A percentile compares a stretch with the other conserved stretches of the same genome.
Conservation (phyloP, 2,329 filamentous ascomycete genomes). For the Coniochaeta prunicola region DNA sequence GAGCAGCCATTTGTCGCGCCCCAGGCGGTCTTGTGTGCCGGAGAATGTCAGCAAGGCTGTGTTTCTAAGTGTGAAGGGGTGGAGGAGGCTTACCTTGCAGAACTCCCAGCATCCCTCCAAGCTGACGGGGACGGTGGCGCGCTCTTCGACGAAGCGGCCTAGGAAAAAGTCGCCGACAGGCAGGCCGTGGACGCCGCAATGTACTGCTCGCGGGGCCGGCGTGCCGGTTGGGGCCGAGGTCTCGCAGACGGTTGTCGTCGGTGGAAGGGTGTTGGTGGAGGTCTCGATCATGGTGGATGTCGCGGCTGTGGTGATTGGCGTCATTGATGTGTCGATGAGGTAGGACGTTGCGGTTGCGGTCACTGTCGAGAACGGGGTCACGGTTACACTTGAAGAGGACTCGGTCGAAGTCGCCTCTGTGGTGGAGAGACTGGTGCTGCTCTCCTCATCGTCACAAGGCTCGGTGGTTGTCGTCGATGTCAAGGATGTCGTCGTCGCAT, state of each 20-base stretch:
- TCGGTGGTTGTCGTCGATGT: background rate
- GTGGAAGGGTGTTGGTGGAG: conserved; percentile 20
- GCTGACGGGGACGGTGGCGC: conserved; percentile 22
- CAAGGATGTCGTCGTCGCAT: background rate
- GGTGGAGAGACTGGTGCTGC: background rate
- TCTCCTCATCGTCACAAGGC: background rate
- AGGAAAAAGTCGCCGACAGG: conserved; percentile 28
- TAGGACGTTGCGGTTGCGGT: conserved; percentile 2
- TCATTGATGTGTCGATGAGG: background rate
- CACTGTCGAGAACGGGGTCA: background rate
- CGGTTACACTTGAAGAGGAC: background rate
- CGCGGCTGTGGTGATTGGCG: background rate
- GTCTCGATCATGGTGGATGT: conserved; percentile 25
- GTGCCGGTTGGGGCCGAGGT: conserved; percentile 20
- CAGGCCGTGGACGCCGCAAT: conserved; percentile 31
- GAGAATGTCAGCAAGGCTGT: background rate
- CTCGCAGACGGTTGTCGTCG: conserved; percentile 24
- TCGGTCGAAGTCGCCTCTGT: background rate
- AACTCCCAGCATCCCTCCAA: conserved; percentile 34
- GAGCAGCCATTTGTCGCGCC: conserved; percentile 23
- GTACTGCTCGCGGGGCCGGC: conserved; percentile 18
- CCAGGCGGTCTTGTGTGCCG: conserved; percentile 19
- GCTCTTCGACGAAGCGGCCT: conserved; percentile 29
- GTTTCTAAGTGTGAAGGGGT: background rate
- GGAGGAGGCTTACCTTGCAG: conserved; percentile 23